Percentiles rank a stretch among this genome's conserved stretches.
Conservation (phyloP, 2,329 filamentous ascomycete species). For the Corinectria fuckeliana region DNA sequence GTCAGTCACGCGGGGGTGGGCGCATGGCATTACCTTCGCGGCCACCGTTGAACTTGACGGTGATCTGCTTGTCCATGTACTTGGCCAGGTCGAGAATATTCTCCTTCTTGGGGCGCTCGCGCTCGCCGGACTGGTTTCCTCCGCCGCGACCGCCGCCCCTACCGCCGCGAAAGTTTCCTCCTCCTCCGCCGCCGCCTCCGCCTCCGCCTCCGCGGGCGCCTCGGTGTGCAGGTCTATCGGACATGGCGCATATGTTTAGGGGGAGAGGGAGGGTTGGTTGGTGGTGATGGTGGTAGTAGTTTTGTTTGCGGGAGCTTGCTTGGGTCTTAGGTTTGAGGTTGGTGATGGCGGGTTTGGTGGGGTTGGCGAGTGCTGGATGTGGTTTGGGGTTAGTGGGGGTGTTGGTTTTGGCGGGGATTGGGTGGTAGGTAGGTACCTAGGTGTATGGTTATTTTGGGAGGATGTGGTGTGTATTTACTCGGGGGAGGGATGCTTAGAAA, state of each 20-base stretch:
- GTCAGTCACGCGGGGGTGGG: neutral
- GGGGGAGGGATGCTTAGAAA: too few relatives aligned
- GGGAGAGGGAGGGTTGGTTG: neutral
- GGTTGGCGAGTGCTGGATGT: neutral
- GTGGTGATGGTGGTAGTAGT: neutral
- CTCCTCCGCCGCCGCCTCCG: constrained; percentile 42
- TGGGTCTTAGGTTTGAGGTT: constrained; percentile 2
- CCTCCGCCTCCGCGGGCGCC: constrained; percentile 51
- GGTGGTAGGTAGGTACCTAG: neutral
- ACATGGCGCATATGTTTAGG: constrained; percentile 47
- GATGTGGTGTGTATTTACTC: neutral
- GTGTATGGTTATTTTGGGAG: neutral
- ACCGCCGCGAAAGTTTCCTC: constrained; percentile 50
- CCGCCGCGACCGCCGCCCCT: constrained; percentile 55
- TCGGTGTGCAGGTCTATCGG: constrained; percentile 58
- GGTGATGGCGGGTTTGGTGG: constrained; percentile 20
- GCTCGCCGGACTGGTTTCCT: constrained; percentile 52
- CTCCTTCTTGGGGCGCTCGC: constrained; percentile 93
- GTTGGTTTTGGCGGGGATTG: neutral
- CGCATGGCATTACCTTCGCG: constrained; percentile 73
- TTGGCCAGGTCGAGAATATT: constrained; percentile 95
- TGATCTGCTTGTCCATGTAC: constrained; percentile 96
- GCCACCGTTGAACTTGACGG: constrained; percentile 95
- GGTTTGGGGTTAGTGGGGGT: constrained; percentile 9
- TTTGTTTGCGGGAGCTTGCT: constrained; percentile 13